Evolutionary conservation across 2,329 filamentous ascomycete species (phyloP).

Genomic region (Ploettnerulaceae sp.): DNA sequence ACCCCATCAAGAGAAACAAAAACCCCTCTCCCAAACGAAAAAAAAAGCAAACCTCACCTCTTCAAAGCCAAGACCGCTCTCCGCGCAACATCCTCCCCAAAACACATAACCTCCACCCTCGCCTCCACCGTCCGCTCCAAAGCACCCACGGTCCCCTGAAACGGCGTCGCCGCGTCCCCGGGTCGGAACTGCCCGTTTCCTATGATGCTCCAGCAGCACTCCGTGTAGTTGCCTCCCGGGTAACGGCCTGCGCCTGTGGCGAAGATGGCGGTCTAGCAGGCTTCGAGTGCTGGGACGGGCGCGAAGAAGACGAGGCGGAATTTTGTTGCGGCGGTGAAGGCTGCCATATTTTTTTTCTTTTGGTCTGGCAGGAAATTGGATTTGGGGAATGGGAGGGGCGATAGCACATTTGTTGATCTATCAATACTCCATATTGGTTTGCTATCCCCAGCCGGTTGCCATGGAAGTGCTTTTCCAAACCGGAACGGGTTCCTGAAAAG

Average conservation of each 20-base stretch:
- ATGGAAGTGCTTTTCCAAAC: conserved; percentile 27
- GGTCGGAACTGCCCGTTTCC: conserved; percentile 65
- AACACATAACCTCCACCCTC: conserved; percentile 57
- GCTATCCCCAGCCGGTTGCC: conserved; percentile 21
- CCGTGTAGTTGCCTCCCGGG: conserved; percentile 43
- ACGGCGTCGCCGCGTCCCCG: conserved; percentile 54
- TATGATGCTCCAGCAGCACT: conserved; percentile 46
- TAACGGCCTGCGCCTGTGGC: conserved; percentile 53
- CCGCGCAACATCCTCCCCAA: conserved; percentile 51
- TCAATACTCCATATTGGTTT: conserved; percentile 19
- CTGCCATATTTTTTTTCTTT: too few relatives aligned
- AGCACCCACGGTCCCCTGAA: conserved; percentile 53
- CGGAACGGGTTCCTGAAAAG: conserved; percentile 30
- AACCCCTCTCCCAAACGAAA: neutral
- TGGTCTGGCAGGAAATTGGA: too few relatives aligned
- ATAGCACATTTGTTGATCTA: neutral
- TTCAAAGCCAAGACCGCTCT: conserved; percentile 61
- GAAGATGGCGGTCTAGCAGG: conserved; percentile 52
- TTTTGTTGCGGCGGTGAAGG: too few relatives aligned
- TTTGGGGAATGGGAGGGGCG: too few relatives aligned
- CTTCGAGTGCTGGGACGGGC: conserved; percentile 41
- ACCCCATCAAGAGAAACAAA: too few relatives aligned
- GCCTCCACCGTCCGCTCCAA: conserved; percentile 57
- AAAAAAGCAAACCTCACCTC: conserved; percentile 41
- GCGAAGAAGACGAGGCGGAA: conserved; percentile 52